phyloP scores from a whole-genome alignment of 805 yeast species.

The Lipomyces chichibuensis region DNA sequence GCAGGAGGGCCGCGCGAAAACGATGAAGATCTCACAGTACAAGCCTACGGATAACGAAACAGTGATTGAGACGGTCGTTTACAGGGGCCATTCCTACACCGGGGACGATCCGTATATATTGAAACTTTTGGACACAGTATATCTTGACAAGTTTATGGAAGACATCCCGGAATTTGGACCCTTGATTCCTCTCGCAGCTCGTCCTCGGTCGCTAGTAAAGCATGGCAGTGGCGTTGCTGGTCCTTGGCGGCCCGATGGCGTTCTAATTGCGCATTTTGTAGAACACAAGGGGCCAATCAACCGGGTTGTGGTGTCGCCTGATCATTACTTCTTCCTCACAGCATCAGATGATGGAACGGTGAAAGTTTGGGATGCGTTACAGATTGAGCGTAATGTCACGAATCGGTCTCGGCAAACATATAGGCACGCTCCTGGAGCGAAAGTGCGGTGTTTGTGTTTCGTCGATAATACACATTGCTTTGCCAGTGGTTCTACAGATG shows the following conservation, averaged over 20 bases:
- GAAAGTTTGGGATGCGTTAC: constrained; percentile 75
- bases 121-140: constrained; percentile 56
- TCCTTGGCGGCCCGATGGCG: constrained; percentile 52
- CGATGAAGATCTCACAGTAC: constrained; percentile 4
- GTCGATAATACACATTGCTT: constrained; percentile 41
- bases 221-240: constrained; percentile 7
- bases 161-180: constrained; percentile 74
- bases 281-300: constrained; percentile 67
- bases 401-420: constrained; percentile 42
- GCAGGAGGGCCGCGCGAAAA: background rate
- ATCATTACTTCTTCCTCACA: constrained; percentile 67
- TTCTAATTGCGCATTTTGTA: constrained; percentile 62
- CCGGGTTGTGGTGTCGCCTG: constrained; percentile 61
- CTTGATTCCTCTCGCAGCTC: constrained; percentile 21
- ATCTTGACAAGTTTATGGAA: constrained; percentile 59
- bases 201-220: constrained; percentile 24
- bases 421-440: constrained; percentile 27
- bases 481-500: constrained; percentile 42
- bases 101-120: constrained; percentile 69
- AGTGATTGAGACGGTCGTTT: constrained; percentile 9
- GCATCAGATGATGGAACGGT: constrained; percentile 76
- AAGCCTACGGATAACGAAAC: background rate
- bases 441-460: constrained; percentile 41
- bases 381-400: constrained; percentile 62
- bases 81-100: constrained; percentile 52